These are phyloP conservation scores for Metschnikowia dekortorum DNA, from an alignment of 805 yeast species.

Conservation along the genomic window DNA sequence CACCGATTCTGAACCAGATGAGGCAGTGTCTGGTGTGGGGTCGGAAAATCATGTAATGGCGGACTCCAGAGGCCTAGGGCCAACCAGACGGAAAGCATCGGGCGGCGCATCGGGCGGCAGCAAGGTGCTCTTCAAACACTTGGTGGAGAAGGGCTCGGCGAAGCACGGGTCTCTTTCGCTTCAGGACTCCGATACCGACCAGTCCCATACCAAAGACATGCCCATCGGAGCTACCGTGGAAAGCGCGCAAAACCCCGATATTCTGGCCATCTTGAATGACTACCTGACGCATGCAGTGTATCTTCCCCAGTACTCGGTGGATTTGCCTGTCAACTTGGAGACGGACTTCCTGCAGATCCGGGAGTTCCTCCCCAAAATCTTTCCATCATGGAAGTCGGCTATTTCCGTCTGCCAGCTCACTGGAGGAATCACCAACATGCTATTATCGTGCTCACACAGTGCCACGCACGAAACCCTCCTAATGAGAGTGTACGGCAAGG, in stretches of 20 bases:
- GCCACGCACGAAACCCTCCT: conserved; percentile 38
- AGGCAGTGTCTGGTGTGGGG: not conserved
- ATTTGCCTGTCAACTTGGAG: conserved; percentile 32
- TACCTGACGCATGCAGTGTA: conserved; percentile 48
- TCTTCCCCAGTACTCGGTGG: conserved; percentile 41
- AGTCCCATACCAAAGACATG: not conserved
- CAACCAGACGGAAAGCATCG: not conserved
- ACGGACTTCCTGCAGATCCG: conserved; percentile 36
- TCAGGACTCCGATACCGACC: conserved; percentile 1
- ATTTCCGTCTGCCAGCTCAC: conserved; percentile 44
- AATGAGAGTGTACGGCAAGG: conserved; percentile 70
- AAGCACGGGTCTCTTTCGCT: not conserved
- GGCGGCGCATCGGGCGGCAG: not conserved
- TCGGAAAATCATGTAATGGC: not conserved
- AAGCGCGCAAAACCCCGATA: not conserved
- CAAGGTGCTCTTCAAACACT: not conserved
- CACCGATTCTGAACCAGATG: not conserved
- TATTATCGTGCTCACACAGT: conserved; percentile 41
- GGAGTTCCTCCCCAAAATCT: conserved; percentile 37
- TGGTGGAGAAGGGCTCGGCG: not conserved
- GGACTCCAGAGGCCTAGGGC: not conserved
- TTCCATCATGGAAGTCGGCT: conserved; percentile 39
- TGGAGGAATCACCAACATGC: conserved; percentile 64
- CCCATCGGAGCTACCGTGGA: conserved; percentile 1
- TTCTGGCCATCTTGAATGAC: conserved; percentile 16